Percentiles rank a stretch among this genome's conserved stretches.
Evolutionary conservation across 2,329 filamentous ascomycete genomes (phyloP).

Genomic region (Colletotrichum endophyticum): DNA sequence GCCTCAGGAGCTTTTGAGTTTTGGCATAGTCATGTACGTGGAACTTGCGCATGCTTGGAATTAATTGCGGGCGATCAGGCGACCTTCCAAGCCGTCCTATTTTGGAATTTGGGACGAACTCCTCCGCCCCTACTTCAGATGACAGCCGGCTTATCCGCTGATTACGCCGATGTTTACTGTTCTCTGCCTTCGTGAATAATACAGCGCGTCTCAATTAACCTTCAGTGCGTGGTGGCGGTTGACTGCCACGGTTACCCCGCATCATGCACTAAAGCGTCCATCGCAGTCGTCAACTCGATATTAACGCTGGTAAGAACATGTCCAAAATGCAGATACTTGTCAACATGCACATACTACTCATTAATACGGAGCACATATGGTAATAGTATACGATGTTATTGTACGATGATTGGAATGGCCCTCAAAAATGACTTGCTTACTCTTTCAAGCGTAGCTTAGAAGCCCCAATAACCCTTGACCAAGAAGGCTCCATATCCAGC

Average conservation of each 20-base stretch:
- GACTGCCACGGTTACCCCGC: not conserved
- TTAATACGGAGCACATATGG: not conserved
- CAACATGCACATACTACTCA: not conserved
- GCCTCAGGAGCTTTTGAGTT: not conserved
- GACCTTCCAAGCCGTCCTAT: not conserved
- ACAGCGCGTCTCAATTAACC: not conserved
- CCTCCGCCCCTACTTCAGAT: not conserved
- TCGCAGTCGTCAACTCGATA: not conserved
- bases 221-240: not conserved
- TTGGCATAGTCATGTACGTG: not conserved
- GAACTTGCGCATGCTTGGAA: not conserved
- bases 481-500: not conserved
- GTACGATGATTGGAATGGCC: not conserved
- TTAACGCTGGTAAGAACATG: not conserved
- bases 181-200: not conserved
- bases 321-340: not conserved
- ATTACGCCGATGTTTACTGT: not conserved
- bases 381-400: not conserved
- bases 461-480: slow-evolving; percentile 7
- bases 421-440: not conserved
- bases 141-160: not conserved
- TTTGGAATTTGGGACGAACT: not conserved
- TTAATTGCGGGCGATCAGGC: not conserved
- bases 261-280: not conserved
- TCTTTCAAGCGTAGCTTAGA: not conserved